These are phyloP conservation scores for Cercospora citrullina DNA, from an alignment of 2,329 filamentous ascomycete species.

Conservation along the genomic window DNA sequence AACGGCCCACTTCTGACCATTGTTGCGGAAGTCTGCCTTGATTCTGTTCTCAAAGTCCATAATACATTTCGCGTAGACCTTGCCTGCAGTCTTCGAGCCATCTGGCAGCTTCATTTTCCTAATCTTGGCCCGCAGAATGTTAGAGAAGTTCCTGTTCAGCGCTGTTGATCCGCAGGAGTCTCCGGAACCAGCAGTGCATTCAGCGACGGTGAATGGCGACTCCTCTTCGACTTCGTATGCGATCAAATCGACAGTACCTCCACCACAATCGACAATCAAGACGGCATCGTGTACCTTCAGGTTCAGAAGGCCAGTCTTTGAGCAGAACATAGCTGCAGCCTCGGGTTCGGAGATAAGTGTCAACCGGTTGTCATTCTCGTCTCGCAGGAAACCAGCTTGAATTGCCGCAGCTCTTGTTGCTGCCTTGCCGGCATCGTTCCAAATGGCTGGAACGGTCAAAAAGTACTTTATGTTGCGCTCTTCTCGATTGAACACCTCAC, in stretches of 20 bases:
- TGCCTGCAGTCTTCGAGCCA: constrained; percentile 93
- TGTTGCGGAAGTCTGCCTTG: constrained; percentile 99
- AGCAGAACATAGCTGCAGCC: constrained; percentile 95
- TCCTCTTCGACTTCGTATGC: constrained; percentile 99
- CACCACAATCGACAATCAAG: constrained; percentile 95
- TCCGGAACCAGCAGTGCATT: constrained; percentile 95
- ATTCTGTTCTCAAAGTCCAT: constrained; percentile 99
- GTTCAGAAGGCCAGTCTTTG: constrained; percentile 92
- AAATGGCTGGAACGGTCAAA: constrained; percentile 96
- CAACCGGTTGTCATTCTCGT: constrained; percentile 95
- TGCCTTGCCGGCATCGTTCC: constrained; percentile 98
- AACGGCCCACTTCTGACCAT: constrained; percentile 96
- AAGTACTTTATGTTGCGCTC: constrained; percentile 98
- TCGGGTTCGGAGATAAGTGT: constrained; percentile 96
- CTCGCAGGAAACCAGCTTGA: constrained; percentile 91
- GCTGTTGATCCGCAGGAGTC: constrained; percentile 98
- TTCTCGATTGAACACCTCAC: constrained; percentile 96
- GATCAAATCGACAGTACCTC: constrained; percentile 97
- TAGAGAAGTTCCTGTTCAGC: constrained; percentile 96
- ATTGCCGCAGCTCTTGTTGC: constrained; percentile 94
- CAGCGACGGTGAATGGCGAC: constrained; percentile 92
- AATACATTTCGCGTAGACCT: constrained; percentile 98
- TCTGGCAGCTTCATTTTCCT: constrained; percentile 98
- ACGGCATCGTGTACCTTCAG: constrained; percentile 99
- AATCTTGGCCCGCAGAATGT: constrained; percentile 96